A percentile compares a stretch with the other conserved stretches of the same genome.
Evolutionary conservation across 257 asterid genomes (phyloP).

Genomic region (Parsonsia alboflavescens): DNA sequence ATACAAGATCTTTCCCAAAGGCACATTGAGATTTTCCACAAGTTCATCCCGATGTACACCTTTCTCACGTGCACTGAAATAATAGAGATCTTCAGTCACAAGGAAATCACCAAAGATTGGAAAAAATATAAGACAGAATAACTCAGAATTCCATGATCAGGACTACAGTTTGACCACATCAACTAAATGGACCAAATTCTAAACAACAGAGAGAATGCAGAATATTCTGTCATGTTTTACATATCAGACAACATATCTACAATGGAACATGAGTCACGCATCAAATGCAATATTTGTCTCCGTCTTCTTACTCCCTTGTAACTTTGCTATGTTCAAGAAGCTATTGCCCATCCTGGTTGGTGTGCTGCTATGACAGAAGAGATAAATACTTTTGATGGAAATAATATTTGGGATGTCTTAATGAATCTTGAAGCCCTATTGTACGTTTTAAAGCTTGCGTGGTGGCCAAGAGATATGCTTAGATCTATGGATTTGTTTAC

Average conservation of each 20-base stretch:
- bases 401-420: too few species aligned
- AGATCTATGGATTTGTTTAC: too few species aligned
- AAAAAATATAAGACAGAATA: background rate
- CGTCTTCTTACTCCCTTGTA: too few species aligned
- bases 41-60: constrained; percentile 67
- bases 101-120: background rate
- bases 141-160: background rate
- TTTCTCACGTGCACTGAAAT: constrained; percentile 46
- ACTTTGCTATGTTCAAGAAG: too few species aligned
- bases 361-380: too few species aligned
- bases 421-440: too few species aligned
- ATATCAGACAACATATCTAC: background rate
- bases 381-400: too few species aligned
- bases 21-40: constrained; percentile 43
- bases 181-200: background rate
- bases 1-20: constrained; percentile 49
- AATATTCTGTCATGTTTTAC: background rate
- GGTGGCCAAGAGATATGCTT: too few species aligned
- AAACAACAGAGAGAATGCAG: background rate
- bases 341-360: too few species aligned
- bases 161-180: background rate
- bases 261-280: background rate
- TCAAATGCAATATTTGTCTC: background rate
- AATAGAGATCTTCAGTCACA: constrained; percentile 10
- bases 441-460: too few species aligned